Evolutionary conservation across 306 rosid genomes (phyloP).

Genomic region (Pachyrhizus erosus): DNA sequence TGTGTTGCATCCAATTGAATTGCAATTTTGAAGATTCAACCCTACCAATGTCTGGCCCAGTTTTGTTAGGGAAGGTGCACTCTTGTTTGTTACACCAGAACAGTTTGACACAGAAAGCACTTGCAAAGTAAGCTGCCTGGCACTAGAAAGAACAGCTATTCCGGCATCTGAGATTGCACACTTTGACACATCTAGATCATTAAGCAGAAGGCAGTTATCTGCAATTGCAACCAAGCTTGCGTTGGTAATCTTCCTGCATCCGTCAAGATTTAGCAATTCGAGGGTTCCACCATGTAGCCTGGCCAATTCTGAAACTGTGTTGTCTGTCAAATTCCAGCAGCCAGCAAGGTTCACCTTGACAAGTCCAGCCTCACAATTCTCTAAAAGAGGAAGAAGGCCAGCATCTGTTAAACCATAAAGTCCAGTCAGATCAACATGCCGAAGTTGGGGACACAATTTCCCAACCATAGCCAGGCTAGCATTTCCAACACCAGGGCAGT

Average conservation of each 20-base stretch:
- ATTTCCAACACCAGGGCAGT: conserved; percentile 19
- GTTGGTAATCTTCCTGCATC: conserved; percentile 5
- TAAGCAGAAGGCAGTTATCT: conserved; percentile 1
- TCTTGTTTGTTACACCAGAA: conserved; percentile 2
- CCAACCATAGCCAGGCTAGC: conserved; percentile 8
- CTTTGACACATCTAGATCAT: conserved; percentile 8
- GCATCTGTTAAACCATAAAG: background rate
- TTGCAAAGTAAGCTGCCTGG: conserved; percentile 1
- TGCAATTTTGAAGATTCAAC: conserved; percentile 17
- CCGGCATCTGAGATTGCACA: conserved; percentile 1
- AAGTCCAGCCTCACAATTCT: background rate
- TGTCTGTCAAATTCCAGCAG: conserved; percentile 14
- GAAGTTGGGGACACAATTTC: conserved; percentile 14
- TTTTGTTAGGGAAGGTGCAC: background rate
- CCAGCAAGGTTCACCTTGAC: conserved; percentile 5
- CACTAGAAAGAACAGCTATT: conserved; percentile 1
- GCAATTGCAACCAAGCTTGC: conserved; percentile 11
- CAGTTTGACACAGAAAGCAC: conserved; percentile 22
- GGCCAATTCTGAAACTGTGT: background rate
- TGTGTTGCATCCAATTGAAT: background rate
- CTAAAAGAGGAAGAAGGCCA: background rate
- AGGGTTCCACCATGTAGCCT: background rate
- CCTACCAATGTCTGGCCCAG: conserved; percentile 1
- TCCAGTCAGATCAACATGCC: conserved; percentile 20
- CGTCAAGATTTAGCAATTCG: background rate